phyloP scores from a whole-genome alignment of 257 asterid genomes.

The Solanum tarapatanum region DNA sequence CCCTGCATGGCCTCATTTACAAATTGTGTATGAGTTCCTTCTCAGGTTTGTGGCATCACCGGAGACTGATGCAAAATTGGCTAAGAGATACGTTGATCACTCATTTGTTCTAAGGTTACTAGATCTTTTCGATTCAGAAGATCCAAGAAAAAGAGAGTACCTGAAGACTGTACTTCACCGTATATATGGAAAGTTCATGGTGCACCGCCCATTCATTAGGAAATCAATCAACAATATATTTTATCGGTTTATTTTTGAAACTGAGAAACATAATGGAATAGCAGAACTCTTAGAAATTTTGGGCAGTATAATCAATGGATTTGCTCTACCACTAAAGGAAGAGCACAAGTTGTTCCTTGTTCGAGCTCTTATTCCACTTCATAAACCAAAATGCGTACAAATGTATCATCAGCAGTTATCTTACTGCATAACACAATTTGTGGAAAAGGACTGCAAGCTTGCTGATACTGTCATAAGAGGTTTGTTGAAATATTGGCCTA shows the following conservation, averaged over 20 bases:
- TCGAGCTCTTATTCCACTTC: conserved; percentile 81
- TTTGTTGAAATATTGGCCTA: conserved; percentile 35
- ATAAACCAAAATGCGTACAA: conserved; percentile 35
- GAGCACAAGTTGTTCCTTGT: conserved; percentile 90
- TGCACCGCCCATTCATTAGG: conserved; percentile 85
- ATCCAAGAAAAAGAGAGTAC: conserved; percentile 94
- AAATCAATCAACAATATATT: conserved; percentile 73
- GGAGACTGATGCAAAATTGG: conserved; percentile 84
- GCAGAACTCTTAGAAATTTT: conserved; percentile 80
- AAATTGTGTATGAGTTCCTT: conserved; percentile 72
- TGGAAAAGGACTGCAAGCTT: conserved; percentile 40
- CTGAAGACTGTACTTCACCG: conserved; percentile 81
- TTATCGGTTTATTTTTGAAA: conserved; percentile 72
- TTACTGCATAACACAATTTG: conserved; percentile 37
- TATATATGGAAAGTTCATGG: conserved; percentile 93
- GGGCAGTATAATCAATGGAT: conserved; percentile 92
- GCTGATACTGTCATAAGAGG: conserved; percentile 37
- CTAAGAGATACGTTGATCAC: conserved; percentile 83
- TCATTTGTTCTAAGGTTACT: conserved; percentile 56
- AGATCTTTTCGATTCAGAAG: conserved; percentile 89
- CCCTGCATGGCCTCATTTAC: conserved; percentile 89
- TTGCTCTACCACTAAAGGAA: conserved; percentile 80
- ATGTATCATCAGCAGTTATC: conserved; percentile 43
- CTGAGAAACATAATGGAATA: conserved; percentile 82
- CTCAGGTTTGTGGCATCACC: conserved; percentile 79